These are phyloP conservation scores for Hypoxylon lenormandii DNA, from an alignment of 495 filamentous ascomycete species.

Conservation along the genomic window DNA sequence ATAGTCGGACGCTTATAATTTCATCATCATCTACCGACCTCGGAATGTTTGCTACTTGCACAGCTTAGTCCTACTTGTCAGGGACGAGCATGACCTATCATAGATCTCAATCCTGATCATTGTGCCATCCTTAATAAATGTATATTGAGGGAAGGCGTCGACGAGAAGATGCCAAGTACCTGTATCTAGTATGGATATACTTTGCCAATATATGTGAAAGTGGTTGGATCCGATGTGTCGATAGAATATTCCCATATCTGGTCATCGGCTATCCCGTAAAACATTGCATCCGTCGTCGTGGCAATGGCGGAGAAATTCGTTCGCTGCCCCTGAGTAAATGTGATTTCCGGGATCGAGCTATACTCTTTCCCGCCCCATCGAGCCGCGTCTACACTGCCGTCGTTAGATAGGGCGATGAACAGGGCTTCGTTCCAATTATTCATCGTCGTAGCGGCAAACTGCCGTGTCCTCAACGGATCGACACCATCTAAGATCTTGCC, in stretches of 20 bases:
- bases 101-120: too few relatives aligned
- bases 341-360: conserved; percentile 23
- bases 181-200: conserved; percentile 31
- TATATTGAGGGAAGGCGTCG: too few relatives aligned
- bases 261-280: conserved; percentile 42
- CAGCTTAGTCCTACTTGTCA: too few relatives aligned
- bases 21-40: too few relatives aligned
- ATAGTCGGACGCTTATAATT: too few relatives aligned
- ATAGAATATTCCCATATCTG: conserved; percentile 43
- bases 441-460: conserved; percentile 38
- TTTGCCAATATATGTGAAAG: conserved; percentile 35
- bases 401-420: conserved; percentile 20
- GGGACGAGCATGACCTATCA: too few relatives aligned
- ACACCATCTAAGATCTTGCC: conserved; percentile 32
- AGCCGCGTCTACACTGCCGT: conserved; percentile 21
- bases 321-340: conserved; percentile 29
- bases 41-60: too few relatives aligned
- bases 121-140: too few relatives aligned
- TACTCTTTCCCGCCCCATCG: conserved; percentile 26
- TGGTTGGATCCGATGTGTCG: conserved; percentile 31
- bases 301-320: conserved; percentile 43
- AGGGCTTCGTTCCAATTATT: conserved; percentile 33
- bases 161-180: too few relatives aligned
- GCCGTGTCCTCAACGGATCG: conserved; percentile 26
- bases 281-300: conserved; percentile 41